Conservation (phyloP, 345 rosid genomes). For the Geranium rotundifolium region DNA sequence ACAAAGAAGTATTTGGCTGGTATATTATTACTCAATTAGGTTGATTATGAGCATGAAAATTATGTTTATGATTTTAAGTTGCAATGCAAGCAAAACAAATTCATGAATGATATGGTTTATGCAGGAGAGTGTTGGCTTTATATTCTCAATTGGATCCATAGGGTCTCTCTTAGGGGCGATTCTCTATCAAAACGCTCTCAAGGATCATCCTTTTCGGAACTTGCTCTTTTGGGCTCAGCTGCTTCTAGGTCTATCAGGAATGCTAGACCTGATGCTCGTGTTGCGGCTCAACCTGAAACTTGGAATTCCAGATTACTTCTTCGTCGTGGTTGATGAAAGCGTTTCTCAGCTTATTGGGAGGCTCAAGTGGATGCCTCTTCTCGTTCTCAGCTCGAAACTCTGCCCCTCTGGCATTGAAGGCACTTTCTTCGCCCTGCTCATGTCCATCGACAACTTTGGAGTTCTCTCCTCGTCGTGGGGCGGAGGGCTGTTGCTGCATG, state of each 20-base stretch:
- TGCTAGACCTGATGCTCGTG: neutral
- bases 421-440: neutral
- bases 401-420: neutral
- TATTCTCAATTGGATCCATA: slow-evolving; percentile 65
- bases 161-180: slow-evolving; percentile 48
- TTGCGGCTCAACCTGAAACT: neutral
- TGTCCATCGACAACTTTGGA: neutral
- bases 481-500: neutral
- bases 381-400: neutral
- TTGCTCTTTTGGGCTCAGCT: neutral
- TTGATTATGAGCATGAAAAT: too few relatives aligned
- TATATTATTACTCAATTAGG: too few relatives aligned
- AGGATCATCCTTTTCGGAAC: neutral
- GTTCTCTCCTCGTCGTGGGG: neutral
- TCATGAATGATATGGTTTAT: slow-evolving; percentile 1
- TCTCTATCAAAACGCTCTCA: neutral
- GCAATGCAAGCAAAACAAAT: neutral
- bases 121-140: slow-evolving; percentile 82
- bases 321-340: neutral
- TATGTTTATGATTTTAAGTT: too few relatives aligned
- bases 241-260: neutral
- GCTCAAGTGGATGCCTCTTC: neutral
- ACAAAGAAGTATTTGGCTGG: too few relatives aligned
- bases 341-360: neutral
- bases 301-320: neutral